Conservation (phyloP, 2,329 filamentous ascomycete species). For the Zymoseptoria tritici region DNA sequence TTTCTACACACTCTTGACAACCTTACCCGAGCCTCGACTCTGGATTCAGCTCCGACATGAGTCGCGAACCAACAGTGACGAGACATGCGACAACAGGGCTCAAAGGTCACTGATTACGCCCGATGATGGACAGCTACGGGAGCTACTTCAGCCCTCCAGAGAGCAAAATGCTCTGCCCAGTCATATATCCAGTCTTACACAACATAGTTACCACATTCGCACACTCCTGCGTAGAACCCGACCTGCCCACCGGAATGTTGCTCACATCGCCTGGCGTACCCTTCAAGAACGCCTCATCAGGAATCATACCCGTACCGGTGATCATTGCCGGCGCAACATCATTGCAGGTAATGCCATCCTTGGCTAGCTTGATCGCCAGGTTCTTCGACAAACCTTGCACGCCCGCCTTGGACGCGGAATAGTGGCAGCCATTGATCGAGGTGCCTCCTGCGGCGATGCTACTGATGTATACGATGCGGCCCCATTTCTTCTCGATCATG, state of each 20-base stretch:
- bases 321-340: slow-evolving; percentile 66
- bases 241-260: slow-evolving; percentile 52
- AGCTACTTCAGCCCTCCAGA: slow-evolving; percentile 26
- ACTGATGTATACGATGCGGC: slow-evolving; percentile 57
- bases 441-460: slow-evolving; percentile 58
- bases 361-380: slow-evolving; percentile 52
- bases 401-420: slow-evolving; percentile 34
- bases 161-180: slow-evolving; percentile 25
- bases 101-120: no score
- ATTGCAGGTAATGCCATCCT: slow-evolving; percentile 58
- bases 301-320: slow-evolving; percentile 51
- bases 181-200: slow-evolving; percentile 50
- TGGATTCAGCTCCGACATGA: no score
- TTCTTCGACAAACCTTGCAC: slow-evolving; percentile 59
- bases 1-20: no score
- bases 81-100: no score
- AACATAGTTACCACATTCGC: slow-evolving; percentile 56
- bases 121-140: not conserved
- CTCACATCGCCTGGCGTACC: slow-evolving; percentile 48
- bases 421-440: slow-evolving; percentile 47
- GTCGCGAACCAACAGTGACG: no score
- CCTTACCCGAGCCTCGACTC: no score
- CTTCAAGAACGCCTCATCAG: slow-evolving; percentile 41
- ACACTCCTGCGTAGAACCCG: slow-evolving; percentile 53
- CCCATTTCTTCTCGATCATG: slow-evolving; percentile 55